Percentiles rank a stretch among this genome's conserved stretches.
These are phyloP conservation scores for Rubia occidens DNA, from an alignment of 305 asterid species.

Conservation along the genomic window DNA sequence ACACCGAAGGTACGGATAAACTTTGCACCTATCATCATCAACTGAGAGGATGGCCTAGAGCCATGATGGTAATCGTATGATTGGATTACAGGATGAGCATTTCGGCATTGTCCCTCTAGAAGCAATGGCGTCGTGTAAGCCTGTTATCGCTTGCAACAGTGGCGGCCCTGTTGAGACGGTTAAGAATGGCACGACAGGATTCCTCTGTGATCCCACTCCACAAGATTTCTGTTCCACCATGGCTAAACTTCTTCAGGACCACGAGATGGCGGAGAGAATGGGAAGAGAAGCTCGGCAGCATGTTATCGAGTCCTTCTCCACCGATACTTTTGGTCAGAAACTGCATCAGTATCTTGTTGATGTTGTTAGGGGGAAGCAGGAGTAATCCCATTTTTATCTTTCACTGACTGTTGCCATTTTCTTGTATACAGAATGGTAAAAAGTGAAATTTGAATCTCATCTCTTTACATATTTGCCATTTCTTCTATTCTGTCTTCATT, in stretches of 20 bases:
- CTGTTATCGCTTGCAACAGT: slow-evolving; percentile 32
- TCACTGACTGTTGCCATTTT: too few relatives aligned
- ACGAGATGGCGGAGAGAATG: slow-evolving; percentile 52
- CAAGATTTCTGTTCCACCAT: slow-evolving; percentile 60
- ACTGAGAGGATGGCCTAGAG: not conserved
- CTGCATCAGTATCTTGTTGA: slow-evolving; percentile 44
- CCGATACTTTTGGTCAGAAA: slow-evolving; percentile 62
- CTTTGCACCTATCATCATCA: not conserved
- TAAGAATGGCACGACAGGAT: slow-evolving; percentile 62
- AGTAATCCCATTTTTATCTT: too few relatives aligned
- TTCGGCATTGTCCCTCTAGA: slow-evolving; percentile 95
- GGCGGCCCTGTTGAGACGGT: slow-evolving; percentile 77
- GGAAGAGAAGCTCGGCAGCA: slow-evolving; percentile 65
- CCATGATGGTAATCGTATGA: too few relatives aligned
- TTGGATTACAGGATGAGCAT: slow-evolving; percentile 61
- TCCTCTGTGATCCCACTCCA: slow-evolving; percentile 69
- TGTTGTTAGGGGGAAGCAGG: not conserved
- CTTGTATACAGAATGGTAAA: too few relatives aligned
- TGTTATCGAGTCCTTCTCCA: slow-evolving; percentile 56
- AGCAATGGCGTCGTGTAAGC: slow-evolving; percentile 93
- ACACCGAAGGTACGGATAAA: slow-evolving; percentile 60
- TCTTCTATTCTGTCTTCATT: too few relatives aligned
- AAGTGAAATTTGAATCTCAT: too few relatives aligned
- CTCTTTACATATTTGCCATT: too few relatives aligned
- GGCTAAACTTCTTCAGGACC: slow-evolving; percentile 57